Base-by-base conservation (phyloP, 2,329 filamentous ascomycete species). In the Chalaropsis thielavioides region DNA sequence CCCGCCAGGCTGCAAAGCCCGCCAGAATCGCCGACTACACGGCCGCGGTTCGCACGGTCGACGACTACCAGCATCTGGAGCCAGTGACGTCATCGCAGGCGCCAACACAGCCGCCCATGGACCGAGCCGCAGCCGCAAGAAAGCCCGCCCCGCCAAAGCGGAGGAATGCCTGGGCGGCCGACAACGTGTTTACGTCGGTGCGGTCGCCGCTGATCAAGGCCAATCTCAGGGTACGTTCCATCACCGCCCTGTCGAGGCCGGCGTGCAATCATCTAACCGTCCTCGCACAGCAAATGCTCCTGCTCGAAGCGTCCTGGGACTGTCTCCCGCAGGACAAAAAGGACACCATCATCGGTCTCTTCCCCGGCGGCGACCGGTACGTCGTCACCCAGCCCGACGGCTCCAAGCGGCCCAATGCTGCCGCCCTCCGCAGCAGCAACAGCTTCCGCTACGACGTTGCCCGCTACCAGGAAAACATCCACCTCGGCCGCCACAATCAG, bases 401-500 rank as follows among this genome's bases (percentile, higher is more conserved):
- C 19, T 67, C 73, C 13, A 75, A 75, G 7, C 72, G 76, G 8
- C 78, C 77, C 0, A 71, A 80, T 67, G 71, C 79, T 56, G 70
- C 69, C 2, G 74, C 75, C 15, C 74, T 81, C 11, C 74, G 75
- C 67, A 80, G 77, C 68, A 78, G 78, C 69, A 74, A 79, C 68
- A 75, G 75, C 68, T 80, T 80, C 69, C 77, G 79, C 11, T 72
- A 78, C 59, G 77, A 79, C 69, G 76, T 77, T 62, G 74, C 76
- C 0, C 73, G 73, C 2, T 80, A 80, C 69, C 75, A 75, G 38
- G 76, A 78, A 41, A 74, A 80, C 68, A 71, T 84, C 19, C 68
- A 71, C 4, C 72, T 74, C 43, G 81, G 81, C 2, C 76, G 75
- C 41, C 79, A 83, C 66, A 80, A 83, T 68, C 75, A 76, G 1